These are phyloP conservation scores for Russula dissimulans DNA, from an alignment of 768 basidiomycete genomes.

Conservation along the genomic window DNA sequence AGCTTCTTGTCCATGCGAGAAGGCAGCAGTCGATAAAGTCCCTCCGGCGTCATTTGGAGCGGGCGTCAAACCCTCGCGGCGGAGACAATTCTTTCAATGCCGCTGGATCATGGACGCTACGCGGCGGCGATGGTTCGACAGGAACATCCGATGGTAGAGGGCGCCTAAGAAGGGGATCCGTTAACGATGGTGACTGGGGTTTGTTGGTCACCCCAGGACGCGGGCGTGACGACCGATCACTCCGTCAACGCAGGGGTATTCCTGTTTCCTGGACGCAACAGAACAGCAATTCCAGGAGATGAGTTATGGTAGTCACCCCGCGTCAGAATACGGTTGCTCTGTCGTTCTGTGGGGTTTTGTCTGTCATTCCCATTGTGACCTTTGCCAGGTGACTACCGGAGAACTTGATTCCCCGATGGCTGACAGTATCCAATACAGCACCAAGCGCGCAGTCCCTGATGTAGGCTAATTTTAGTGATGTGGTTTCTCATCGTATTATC, in stretches of 20 bases:
- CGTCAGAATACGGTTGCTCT: not conserved
- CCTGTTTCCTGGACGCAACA: slow-evolving; percentile 12
- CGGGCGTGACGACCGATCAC: not conserved
- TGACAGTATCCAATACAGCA: not conserved
- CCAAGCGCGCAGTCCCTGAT: not conserved
- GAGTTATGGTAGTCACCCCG: not conserved
- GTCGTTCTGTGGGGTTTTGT: not conserved
- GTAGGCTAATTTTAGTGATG: not conserved
- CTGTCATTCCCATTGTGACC: not conserved
- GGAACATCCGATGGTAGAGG: not conserved
- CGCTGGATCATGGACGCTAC: not conserved
- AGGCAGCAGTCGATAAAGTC: slow-evolving; percentile 68
- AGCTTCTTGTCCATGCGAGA: slow-evolving; percentile 59
- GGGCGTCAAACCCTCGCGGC: not conserved
- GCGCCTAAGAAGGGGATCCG: slow-evolving; percentile 16
- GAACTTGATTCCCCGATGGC: not conserved
- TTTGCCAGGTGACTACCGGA: not conserved
- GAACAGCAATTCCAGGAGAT: not conserved
- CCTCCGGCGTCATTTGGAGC: slow-evolving; percentile 51
- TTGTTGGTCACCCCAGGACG: not conserved
- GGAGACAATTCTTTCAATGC: not conserved
- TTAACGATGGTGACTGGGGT: slow-evolving; percentile 17
- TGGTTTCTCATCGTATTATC: not conserved
- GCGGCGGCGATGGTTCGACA: not conserved
- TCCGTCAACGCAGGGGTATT: slow-evolving; percentile 6